phyloP scores from a whole-genome alignment of 768 basidiomycete genomes.

The Tephrocybe sp. region DNA sequence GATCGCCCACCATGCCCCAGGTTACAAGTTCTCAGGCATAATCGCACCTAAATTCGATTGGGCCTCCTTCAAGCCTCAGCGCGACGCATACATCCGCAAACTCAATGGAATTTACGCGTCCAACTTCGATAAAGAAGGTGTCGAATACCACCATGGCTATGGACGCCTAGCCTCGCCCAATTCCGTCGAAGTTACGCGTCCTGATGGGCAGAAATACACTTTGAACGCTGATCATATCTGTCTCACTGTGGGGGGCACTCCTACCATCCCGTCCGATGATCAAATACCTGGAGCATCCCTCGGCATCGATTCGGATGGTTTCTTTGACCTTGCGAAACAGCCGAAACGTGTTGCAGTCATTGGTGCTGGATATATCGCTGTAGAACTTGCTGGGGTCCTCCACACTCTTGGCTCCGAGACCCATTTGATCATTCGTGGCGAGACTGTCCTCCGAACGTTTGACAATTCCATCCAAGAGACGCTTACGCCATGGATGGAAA shows the following conservation, averaged over 20 bases:
- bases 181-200: conserved; percentile 68
- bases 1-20: conserved; percentile 68
- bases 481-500: conserved; percentile 88
- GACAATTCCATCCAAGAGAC: conserved; percentile 84
- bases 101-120: conserved; percentile 90
- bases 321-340: conserved; percentile 88
- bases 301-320: conserved; percentile 93
- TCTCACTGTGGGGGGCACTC: conserved; percentile 85
- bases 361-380: conserved; percentile 97
- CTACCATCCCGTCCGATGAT: conserved; percentile 74
- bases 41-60: conserved; percentile 74
- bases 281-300: conserved; percentile 86
- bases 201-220: conserved; percentile 67
- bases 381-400: conserved; percentile 94
- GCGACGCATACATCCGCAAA: conserved; percentile 90
- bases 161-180: conserved; percentile 69
- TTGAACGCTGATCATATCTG: conserved; percentile 77
- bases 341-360: conserved; percentile 93
- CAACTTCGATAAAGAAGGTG: conserved; percentile 84
- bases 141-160: conserved; percentile 82
- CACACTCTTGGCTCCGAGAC: conserved; percentile 90
- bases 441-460: conserved; percentile 90
- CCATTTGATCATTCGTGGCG: conserved; percentile 86
- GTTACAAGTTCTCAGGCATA: conserved; percentile 68
- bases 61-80: conserved; percentile 87